Evolutionary conservation across 1,284 basidiomycete genomes (phyloP), one percentile per base, ranked within the genome.

Genomic region (Fomes fomentarius): DNA sequence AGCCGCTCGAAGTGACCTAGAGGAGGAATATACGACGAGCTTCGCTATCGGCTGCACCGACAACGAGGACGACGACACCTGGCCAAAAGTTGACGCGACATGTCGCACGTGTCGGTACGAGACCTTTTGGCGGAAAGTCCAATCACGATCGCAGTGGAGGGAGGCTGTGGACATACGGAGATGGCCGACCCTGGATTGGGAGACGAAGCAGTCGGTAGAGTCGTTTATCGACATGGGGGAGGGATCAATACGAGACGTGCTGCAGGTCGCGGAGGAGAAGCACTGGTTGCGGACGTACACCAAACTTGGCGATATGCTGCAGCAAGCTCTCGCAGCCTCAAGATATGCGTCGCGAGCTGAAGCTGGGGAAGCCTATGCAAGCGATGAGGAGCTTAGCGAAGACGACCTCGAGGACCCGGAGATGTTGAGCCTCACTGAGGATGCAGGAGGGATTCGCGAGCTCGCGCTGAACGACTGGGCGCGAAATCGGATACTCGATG

Each of bases 401-500:
- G 79, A 83, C 14, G 80, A 82, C 19, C 83, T 87, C 24, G 84
- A 85, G 35, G 85, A 85, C 63, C 71, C 79, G 11, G 83, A 85
- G 57, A 59, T 84, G 34, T 70, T 87, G 60, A 78, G 82, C 21
- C 67, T 82, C 61, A 80, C 82, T 5, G 87, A 89, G 58, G 83
- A 87, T 35, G 72, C 76, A 6, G 79, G 73, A 7, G 75, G 82
- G 24, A 80, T 88, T 4, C 76, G 81, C 25, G 84, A 88, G 17
- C 72, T 90, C 47, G 85, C 88, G 0, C 71, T 90, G 45, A 75
- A 77, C n/a, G 87, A 89, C 62, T 90, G 87, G 86, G 86, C 85
- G 5, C 77, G 89, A 25, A 76, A 75, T 17, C 73, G 88, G 41
- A 85, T 91, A 44, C 70, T 91, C 30, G 87, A 90, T 51, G 88